Evolutionary conservation across 257 asterid genomes (phyloP), one percentile per base, ranked within the genome.

Genomic region (Osmanthus fragrans): DNA sequence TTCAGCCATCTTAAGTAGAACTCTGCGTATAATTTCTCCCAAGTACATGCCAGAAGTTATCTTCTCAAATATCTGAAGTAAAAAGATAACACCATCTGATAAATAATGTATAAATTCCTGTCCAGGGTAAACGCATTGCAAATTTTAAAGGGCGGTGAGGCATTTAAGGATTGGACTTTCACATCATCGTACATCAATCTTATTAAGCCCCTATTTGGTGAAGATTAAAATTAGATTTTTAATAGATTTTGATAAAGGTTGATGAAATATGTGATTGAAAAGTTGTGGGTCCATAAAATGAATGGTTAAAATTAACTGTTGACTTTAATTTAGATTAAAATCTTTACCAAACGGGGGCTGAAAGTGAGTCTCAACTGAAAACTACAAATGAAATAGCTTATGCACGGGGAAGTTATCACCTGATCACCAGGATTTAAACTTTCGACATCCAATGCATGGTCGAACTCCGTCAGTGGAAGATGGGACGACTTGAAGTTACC

Each of bases 351-450:
- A 32, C 34, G 2, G 4, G 34, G 34, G 34, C 4, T 32, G 0
- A 32, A 63, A 63, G 36, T 25, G n/a, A 27, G 34, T 27, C 65
- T 5, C 13, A 39, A 73, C 45, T n/a, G 39, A 70, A 73, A 12
- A 81, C 7, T 56, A 36, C 67, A 81, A 66, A 67, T 29, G 39
- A 12, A 56, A 12, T n/a, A 21, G 76, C 58, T 36, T 64, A 76
- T 37, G 45, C 40, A 66, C 19, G 39, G 58, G 54, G 40, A 82
- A 27, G 32, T 13, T 70, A 45, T 54, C 65, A 90, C 97, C 91
- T 94, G 98, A 82, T 94, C 98, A 73, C 96, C 86, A 30, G 97
- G 94, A 84, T 94, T 94, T 77, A 92, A 81, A 79, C 98, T 92
- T 80, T 92, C 94, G 11, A 73, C 86, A 82, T 94, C 98, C 86